Evolutionary conservation across 192 early-diverging fungal genomes (phyloP), one percentile per base, ranked within the genome.

Genomic region (Lunasporangiospora selenospora): DNA sequence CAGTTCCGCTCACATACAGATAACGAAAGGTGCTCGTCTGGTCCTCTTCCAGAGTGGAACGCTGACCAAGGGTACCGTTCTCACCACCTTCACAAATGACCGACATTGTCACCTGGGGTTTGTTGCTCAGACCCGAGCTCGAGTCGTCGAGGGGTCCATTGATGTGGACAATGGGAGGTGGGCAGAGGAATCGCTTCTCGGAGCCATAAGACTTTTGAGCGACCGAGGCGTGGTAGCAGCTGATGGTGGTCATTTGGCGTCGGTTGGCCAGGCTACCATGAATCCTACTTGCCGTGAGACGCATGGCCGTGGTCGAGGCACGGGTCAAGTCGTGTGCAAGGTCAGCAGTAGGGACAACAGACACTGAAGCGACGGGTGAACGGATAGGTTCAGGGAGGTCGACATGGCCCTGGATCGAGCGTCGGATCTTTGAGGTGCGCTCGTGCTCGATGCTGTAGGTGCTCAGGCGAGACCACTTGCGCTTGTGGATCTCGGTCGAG

Each of bases 191-290:
- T 9, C 95, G 85, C 76, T 95, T 97, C 64, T 97, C 95, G 58
- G 85, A 85, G 23, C 94, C 95, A 77, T 97, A 97, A 13, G 92
- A 94, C 77, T 97, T 97, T 81, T 97, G 95, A 8, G 91, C 94
- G 4, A 94, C 93, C 0, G 87, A 66, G 4, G 93, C 89, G 41
- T 94, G 91, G 54, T 87, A 83, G 63, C 93, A 89, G 18, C 88
- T 83, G 31, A 97, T 86, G 12, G 92, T 92, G 12, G 86, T 83
- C 67, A 76, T 78, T 31, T 57, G 62, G 33, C 21, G 40, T 33
- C 34, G 36, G 16, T 18, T 26, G 15, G 57, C 33, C 40, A n/a
- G n/a, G 44, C 33, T n/a, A n/a, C n/a, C n/a, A n/a, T n/a, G 30
- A 18, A 31, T 15, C n/a, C n/a, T n/a, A n/a, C n/a, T n/a, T n/a